Base-by-base conservation (phyloP, 2,329 filamentous ascomycete species). In the Helotiales sp. region DNA sequence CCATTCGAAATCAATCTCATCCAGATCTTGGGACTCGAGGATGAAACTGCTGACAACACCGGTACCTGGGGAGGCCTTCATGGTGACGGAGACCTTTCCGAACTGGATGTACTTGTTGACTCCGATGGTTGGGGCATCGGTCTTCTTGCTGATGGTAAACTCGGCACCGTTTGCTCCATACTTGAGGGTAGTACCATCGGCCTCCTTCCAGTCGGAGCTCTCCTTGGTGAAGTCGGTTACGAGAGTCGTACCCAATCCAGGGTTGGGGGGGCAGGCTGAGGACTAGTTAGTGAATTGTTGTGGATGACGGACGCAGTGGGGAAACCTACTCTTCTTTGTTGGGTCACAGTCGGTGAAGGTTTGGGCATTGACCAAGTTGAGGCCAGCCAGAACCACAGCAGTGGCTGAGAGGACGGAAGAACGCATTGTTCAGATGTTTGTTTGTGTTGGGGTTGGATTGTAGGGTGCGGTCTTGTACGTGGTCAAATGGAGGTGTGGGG, bases 181-280 rank as follows among this genome's bases (percentile, higher is more conserved):
- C 65, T 77, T 75, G 68, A 81, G 78, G 26, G 75, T 76, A 5
- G 80, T 83, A 60, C 85, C 81, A 66, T 77, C 77, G 54, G 86
- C 86, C 10, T 85, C 79, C 0, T 83, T 86, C 78, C 91, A 92
- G 71, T 86, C 83, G 66, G 74, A 77, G 70, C 79, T 76, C 47
- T 75, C 75, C 30, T 76, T 74, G 47, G 78, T 81, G 75, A 83
- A 84, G 71, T 83, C 80, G 65, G 79, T 80, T 34, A 77, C 74
- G 69, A 79, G 76, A 30, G 71, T 79, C 54, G 75, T 75, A 54
- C 79, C 77, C 64, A 83, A 77, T 65, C 80, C 82, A 13, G 79
- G 76, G 71, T 84, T 75, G 60, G 80, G 75, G n/a, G 81, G 78
- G 71, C 82, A 84, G 6, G 76, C 75, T 74, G 63, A 17, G n/a